Evolutionary conservation across 2,329 filamentous ascomycete genomes (phyloP), one percentile per base, ranked within the genome.

Genomic region (Rosellinia necatrix): DNA sequence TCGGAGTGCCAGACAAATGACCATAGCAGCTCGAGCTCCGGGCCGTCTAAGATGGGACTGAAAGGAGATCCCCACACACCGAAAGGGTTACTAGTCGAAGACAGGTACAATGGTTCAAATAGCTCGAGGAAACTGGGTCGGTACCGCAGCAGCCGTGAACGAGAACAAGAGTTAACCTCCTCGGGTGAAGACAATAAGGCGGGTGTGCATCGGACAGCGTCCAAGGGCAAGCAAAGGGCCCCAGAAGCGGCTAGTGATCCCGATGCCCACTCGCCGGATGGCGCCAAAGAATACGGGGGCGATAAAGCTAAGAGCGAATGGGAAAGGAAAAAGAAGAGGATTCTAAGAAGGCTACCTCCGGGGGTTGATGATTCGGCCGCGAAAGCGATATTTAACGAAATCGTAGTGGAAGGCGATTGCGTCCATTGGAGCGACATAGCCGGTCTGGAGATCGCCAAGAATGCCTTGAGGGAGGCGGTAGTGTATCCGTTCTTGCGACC

Each of bases 401-500:
- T 99, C 57, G 89, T 99, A 2, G 88, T 97, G 12, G 86, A 93
- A 60, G 94, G 94, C 6, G 94, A 99, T 66, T 90, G 96, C 69
- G 94, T 99, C 2, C 91, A 90, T 66, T 99, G 94, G 94, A 83
- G 85, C 43, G 94, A 99, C 69, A 89, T 99, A 53, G 92, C 94
- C 0, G 94, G 94, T 1, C 77, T 99, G 3, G 90, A 96, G 46
- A 82, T 89, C 49, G 94, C 94, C 29, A 99, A 99, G 70, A 90
- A 86, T 52, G 92, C 94, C 0, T 76, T 99, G 46, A 93, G 96
- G 68, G 94, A 99, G 74, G 92, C 92, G 0, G 94, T 99, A 1
- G 93, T 99, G 2, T 99, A 99, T 67, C 94, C 94, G 0, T 97
- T 99, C 70, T 77, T 99, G 9, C 88, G 94, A 1, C 94, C 94